phyloP scores from a whole-genome alignment of 257 asterid species.

The Asclepias syriaca region DNA sequence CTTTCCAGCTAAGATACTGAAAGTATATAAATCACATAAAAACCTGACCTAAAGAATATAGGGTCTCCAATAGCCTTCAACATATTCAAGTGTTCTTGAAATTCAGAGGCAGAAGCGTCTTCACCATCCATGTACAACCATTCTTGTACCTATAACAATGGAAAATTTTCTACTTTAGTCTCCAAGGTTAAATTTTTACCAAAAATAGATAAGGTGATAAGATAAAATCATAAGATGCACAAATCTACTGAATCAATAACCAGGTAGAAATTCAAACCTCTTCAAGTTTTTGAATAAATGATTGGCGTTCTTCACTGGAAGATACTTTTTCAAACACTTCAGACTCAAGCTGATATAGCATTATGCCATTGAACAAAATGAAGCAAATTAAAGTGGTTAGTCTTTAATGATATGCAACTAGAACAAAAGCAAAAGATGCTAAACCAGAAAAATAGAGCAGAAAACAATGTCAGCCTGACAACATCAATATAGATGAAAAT shows the following conservation, averaged over 20 bases:
- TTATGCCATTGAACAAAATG: slow-evolving; percentile 15
- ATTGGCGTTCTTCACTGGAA: slow-evolving; percentile 67
- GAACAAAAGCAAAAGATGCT: too few relatives aligned
- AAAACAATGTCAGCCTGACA: background rate
- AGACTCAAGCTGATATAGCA: slow-evolving; percentile 57
- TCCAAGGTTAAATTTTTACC: background rate
- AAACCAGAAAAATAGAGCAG: background rate
- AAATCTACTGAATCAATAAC: slow-evolving; percentile 8
- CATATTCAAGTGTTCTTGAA: slow-evolving; percentile 68
- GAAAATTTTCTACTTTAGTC: slow-evolving; percentile 10
- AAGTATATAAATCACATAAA: background rate
- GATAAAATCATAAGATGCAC: background rate
- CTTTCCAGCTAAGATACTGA: slow-evolving; percentile 1
- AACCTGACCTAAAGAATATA: slow-evolving; percentile 71
- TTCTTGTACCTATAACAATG: slow-evolving; percentile 71
- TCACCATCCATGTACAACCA: slow-evolving; percentile 99
- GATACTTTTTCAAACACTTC: slow-evolving; percentile 75
- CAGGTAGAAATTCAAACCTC: slow-evolving; percentile 55
- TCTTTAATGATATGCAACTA: background rate
- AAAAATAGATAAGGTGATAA: background rate
- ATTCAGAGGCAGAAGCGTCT: slow-evolving; percentile 92
- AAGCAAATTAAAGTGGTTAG: slow-evolving; percentile 14
- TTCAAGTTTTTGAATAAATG: slow-evolving; percentile 75
- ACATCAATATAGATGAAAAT: background rate
- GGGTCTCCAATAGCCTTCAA: slow-evolving; percentile 93